Base-by-base conservation (phyloP, 208 protist genomes). In the Wallacemonas collosoma region DNA sequence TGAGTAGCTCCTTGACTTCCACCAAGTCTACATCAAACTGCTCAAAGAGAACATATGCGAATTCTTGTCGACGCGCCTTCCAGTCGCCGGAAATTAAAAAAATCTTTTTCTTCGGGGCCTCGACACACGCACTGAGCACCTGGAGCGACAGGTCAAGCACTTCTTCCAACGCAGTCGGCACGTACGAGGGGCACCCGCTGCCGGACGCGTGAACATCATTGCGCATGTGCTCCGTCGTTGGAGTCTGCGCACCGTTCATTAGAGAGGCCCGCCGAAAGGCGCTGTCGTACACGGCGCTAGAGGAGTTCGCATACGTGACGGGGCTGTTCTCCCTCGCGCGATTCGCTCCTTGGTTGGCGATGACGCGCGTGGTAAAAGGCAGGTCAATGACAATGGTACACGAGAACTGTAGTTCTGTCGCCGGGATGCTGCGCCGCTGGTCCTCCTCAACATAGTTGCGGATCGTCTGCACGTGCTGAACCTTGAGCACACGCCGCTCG, bases 401-500 rank as follows among this genome's bases (percentile, higher is more conserved):
- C 0, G 58, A 64, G 73, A 78, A 88, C 11, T 90, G 83, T 3
- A 95, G 43, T 61, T 93, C 83, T 71, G 89, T 89, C 1, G 68
- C 60, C 36, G 90, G 90, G 2, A 65, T 78, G 2, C 12, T 61
- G 47, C 77, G 68, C 11, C 61, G 44, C 2, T 91, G 73, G 0
- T 47, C 38, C 1, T 47, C 44, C 14, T 82, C 80, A 5, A 93
- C 86, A 73, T 93, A 85, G 81, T 91, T 83, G 38, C 85, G 87
- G 1, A 81, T 55, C 2, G 76, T 85, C 55, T 90, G 85, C 38
- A 78, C 54, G 68, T 94, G 89, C 48, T 82, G 75, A 12, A 94
- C 70, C 2, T 82, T 62, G 62, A 94, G 68, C 9, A 83, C 43
- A 17, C 77, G 56, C 2, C 57, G 69, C 45, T 8, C 40, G n/a